These are phyloP conservation scores for Novymonas esmeraldas DNA, from an alignment of 208 protist genomes.

Conservation along the genomic window DNA sequence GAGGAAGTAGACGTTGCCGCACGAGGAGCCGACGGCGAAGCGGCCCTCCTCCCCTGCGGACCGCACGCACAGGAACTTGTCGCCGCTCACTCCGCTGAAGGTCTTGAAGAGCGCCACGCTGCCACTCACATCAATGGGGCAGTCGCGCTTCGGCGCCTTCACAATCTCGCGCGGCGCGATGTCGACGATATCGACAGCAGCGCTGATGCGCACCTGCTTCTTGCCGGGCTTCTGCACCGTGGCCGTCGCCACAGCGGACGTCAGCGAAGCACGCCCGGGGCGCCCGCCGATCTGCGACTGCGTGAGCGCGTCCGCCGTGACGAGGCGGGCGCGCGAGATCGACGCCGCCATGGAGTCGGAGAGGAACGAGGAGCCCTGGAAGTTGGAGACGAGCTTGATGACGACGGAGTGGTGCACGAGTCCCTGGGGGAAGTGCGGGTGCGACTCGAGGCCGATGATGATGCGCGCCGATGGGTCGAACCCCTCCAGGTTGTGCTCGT, in stretches of 20 bases:
- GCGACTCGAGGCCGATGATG: conserved; percentile 71
- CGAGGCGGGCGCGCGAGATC: conserved; percentile 52
- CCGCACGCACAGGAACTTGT: conserved; percentile 83
- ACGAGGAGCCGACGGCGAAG: conserved; percentile 77
- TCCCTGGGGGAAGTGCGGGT: conserved; percentile 79
- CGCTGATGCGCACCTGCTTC: conserved; percentile 73
- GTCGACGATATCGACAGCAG: conserved; percentile 80
- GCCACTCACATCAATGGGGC: conserved; percentile 58
- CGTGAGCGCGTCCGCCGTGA: conserved; percentile 58
- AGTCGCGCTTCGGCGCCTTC: conserved; percentile 31
- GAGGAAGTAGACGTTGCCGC: conserved; percentile 87
- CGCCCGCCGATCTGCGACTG: conserved; percentile 33
- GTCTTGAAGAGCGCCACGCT: conserved; percentile 64
- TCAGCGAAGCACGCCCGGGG: conserved; percentile 10
- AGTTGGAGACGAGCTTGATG: conserved; percentile 55
- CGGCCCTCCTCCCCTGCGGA: conserved; percentile 61
- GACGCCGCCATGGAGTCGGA: conserved; percentile 63
- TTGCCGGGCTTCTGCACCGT: conserved; percentile 38
- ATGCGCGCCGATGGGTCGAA: conserved; percentile 60
- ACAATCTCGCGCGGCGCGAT: conserved; percentile 78
- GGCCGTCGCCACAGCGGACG: conserved; percentile 4
- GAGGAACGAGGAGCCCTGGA: conserved; percentile 59
- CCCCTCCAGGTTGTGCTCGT: conserved; percentile 54
- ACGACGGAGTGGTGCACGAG: conserved; percentile 60
- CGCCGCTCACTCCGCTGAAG: conserved; percentile 62